A percentile compares a stretch with the other conserved stretches of the same genome.
These are phyloP conservation scores for Tolypocladium sp. DNA, from an alignment of 2,329 filamentous ascomycete genomes.

Conservation along the genomic window DNA sequence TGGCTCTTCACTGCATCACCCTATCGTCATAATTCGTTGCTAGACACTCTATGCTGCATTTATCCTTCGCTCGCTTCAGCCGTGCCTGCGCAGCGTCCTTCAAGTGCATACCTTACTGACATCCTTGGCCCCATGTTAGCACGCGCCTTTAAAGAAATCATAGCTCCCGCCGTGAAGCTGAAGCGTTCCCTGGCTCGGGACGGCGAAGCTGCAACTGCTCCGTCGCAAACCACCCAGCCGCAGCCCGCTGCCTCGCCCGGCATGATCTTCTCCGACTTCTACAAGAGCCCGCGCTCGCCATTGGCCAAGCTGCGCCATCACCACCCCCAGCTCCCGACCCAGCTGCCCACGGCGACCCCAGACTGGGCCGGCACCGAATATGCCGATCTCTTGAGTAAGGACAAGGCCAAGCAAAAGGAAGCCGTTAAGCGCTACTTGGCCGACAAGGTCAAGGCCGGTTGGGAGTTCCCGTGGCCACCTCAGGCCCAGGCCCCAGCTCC, in stretches of 20 bases:
- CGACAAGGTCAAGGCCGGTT: conserved; percentile 48
- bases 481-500: conserved; percentile 2
- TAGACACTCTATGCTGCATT: background rate
- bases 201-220: background rate
- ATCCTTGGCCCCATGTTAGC: background rate
- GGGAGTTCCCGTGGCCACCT: conserved; percentile 50
- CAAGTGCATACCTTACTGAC: background rate
- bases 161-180: background rate
- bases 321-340: conserved; percentile 17
- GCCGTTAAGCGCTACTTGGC: conserved; percentile 48
- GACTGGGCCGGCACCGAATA: conserved; percentile 42
- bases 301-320: conserved; percentile 40
- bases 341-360: conserved; percentile 17
- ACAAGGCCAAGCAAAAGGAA: conserved; percentile 54
- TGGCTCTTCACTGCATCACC: background rate
- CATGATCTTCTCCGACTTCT: conserved; percentile 53
- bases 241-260: background rate
- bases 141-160: background rate
- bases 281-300: conserved; percentile 45
- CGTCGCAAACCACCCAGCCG: background rate
- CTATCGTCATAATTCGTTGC: background rate
- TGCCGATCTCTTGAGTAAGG: conserved; percentile 50
- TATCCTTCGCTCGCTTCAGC: background rate
- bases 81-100: background rate
- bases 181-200: background rate